Evolutionary conservation across 805 yeast species (phyloP).

Genomic region (Clavispora phyllophila): DNA sequence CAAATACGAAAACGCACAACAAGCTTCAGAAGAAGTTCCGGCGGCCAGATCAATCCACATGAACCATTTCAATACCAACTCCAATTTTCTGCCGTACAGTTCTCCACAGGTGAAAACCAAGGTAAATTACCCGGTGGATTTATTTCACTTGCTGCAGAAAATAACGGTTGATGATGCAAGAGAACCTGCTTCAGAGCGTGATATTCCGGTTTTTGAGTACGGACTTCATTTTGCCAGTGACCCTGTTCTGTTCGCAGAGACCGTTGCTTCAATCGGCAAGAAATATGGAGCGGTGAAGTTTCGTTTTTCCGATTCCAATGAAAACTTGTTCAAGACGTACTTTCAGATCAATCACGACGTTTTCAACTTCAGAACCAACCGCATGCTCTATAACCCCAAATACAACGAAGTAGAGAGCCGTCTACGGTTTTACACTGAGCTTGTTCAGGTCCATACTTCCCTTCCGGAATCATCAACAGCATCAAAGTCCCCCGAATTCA

Average conservation of each 20-base stretch:
- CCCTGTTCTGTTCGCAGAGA: constrained; percentile 63
- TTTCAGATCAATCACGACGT: constrained; percentile 39
- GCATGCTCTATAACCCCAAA: constrained; percentile 43
- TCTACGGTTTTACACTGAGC: constrained; percentile 42
- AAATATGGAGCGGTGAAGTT: constrained; percentile 73
- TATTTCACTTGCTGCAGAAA: constrained; percentile 29
- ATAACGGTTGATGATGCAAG: constrained; percentile 5
- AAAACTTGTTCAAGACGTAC: constrained; percentile 14
- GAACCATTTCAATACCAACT: constrained; percentile 14
- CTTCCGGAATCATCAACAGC: not conserved
- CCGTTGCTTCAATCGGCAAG: constrained; percentile 46
- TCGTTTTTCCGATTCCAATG: constrained; percentile 46
- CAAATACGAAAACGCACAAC: not conserved
- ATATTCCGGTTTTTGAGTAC: constrained; percentile 51
- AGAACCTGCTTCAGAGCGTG: constrained; percentile 11
- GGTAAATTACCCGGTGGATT: constrained; percentile 41
- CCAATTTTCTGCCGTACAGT: constrained; percentile 40
- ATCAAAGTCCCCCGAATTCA: not conserved
- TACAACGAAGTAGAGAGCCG: constrained; percentile 40
- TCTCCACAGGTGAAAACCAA: constrained; percentile 43
- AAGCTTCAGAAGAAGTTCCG: not conserved
- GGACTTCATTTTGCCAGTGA: constrained; percentile 48
- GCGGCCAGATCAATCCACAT: constrained; percentile 5
- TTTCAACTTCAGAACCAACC: constrained; percentile 48
- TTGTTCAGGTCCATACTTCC: constrained; percentile 38